These are phyloP conservation scores for Arthrobotrys musiformis DNA, from an alignment of 2,329 filamentous ascomycete genomes.

Conservation along the genomic window DNA sequence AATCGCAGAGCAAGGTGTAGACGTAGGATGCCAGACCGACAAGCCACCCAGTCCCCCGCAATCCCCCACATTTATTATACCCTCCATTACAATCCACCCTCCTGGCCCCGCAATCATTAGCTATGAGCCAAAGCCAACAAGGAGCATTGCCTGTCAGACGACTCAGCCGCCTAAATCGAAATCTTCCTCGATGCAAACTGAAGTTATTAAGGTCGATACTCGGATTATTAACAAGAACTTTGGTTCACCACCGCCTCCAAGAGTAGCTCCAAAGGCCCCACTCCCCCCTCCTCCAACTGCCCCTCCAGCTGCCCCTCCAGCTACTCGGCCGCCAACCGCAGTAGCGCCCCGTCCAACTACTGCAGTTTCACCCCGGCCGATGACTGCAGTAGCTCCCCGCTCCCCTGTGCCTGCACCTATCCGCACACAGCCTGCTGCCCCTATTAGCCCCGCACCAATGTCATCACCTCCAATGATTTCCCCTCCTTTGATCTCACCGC, in stretches of 20 bases:
- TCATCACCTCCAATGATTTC: slow-evolving; percentile 32
- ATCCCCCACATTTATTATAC: slow-evolving; percentile 70
- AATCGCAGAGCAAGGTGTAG: slow-evolving; percentile 26
- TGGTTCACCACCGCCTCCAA: slow-evolving; percentile 25
- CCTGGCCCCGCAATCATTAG: slow-evolving; percentile 77
- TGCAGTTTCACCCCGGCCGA: slow-evolving; percentile 66
- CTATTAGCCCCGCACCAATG: slow-evolving; percentile 61
- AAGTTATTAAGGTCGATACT: slow-evolving; percentile 84
- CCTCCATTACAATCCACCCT: slow-evolving; percentile 90
- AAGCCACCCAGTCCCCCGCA: slow-evolving; percentile 61
- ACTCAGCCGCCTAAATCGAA: slow-evolving; percentile 67
- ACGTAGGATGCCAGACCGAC: slow-evolving; percentile 48
- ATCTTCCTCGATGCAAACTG: slow-evolving; percentile 80
- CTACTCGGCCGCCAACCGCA: slow-evolving; percentile 10
- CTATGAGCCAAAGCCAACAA: slow-evolving; percentile 73
- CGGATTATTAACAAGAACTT: slow-evolving; percentile 52
- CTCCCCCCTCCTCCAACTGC: not conserved
- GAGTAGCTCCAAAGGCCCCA: slow-evolving; percentile 30
- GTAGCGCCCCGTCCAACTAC: slow-evolving; percentile 67
- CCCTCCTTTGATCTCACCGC: slow-evolving; percentile 9
- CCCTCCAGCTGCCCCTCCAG: not conserved
- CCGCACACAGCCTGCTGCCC: slow-evolving; percentile 59
- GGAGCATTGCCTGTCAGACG: slow-evolving; percentile 85
- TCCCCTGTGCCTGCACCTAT: slow-evolving; percentile 55
- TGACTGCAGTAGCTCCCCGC: slow-evolving; percentile 58